Evolutionary conservation across 345 rosid species (phyloP).

Genomic region (Euphorbia pulcherrima): DNA sequence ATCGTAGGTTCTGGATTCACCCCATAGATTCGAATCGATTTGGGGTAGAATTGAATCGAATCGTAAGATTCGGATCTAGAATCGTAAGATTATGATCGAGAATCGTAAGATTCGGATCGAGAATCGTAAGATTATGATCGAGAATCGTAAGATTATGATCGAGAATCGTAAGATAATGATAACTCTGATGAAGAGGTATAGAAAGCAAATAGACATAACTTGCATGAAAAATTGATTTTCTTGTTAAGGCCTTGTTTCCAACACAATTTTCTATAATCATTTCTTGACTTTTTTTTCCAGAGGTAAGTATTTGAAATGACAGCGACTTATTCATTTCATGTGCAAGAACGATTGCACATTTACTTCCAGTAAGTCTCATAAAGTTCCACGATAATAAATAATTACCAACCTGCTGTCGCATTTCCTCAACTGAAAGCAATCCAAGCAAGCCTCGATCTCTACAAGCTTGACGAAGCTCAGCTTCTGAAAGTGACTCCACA

Average conservation of each 20-base stretch:
- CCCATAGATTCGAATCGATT: too few relatives aligned
- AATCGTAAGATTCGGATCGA: too few relatives aligned
- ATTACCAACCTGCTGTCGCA: slow-evolving; percentile 72
- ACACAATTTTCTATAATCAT: not conserved
- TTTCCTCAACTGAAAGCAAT: slow-evolving; percentile 83
- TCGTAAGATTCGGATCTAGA: too few relatives aligned
- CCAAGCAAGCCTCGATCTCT: slow-evolving; percentile 93
- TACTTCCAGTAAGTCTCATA: not conserved
- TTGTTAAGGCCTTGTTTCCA: not conserved
- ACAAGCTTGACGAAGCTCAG: slow-evolving; percentile 91
- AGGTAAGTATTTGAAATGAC: not conserved
- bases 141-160: too few relatives aligned
- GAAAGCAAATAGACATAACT: too few relatives aligned
- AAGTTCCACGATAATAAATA: not conserved
- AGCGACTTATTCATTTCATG: not conserved
- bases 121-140: too few relatives aligned
- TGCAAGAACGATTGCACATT: not conserved
- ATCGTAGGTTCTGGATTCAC: too few relatives aligned
- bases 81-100: too few relatives aligned
- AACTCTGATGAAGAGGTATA: too few relatives aligned
- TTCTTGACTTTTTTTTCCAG: not conserved
- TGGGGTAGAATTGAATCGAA: too few relatives aligned
- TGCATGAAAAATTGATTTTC: not conserved
- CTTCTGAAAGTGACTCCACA: slow-evolving; percentile 84
- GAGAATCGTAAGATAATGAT: too few relatives aligned